Percentiles rank a stretch among this genome's conserved stretches.
phyloP scores from a whole-genome alignment of 1,284 basidiomycete genomes.

The Mycena citricolor region DNA sequence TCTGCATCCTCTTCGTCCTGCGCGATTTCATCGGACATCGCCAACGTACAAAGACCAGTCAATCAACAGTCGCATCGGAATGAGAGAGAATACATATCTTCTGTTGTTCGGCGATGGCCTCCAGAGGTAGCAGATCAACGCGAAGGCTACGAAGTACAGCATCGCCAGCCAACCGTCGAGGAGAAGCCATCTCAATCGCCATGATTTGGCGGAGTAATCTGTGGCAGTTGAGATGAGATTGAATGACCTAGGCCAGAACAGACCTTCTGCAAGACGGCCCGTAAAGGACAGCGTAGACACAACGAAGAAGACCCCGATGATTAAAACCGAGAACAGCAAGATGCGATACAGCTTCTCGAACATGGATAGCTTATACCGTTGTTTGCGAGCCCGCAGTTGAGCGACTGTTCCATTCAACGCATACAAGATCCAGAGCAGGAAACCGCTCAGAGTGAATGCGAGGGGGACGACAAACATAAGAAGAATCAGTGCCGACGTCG shows the following conservation, averaged over 20 bases:
- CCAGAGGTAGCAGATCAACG: constrained; percentile 89
- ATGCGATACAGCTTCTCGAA: constrained; percentile 87
- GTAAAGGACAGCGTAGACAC: constrained; percentile 92
- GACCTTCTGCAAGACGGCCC: constrained; percentile 85
- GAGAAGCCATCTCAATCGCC: constrained; percentile 93
- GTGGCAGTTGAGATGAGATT: constrained; percentile 3
- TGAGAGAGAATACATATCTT: constrained; percentile 58
- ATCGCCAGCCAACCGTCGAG: constrained; percentile 94
- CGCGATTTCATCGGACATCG: constrained; percentile 83
- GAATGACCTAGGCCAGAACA: constrained; percentile 17
- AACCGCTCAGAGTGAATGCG: constrained; percentile 90
- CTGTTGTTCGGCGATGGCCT: constrained; percentile 90
- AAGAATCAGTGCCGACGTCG: constrained; percentile 76
- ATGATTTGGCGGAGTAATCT: constrained; percentile 95
- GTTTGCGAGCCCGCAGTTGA: constrained; percentile 82
- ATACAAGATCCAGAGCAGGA: constrained; percentile 95
- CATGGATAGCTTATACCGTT: constrained; percentile 84
- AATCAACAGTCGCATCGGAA: constrained; percentile 28
- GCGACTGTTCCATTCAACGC: constrained; percentile 89
- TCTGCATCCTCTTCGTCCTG: constrained; percentile 92
- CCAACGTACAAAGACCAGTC: constrained; percentile 53
- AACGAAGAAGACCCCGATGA: constrained; percentile 89
- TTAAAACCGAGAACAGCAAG: constrained; percentile 80
- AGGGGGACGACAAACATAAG: constrained; percentile 90
- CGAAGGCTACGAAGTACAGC: constrained; percentile 82